These are phyloP conservation scores for Coemansia sp. DNA, from an alignment of 192 early-diverging fungal genomes.

Conservation along the genomic window DNA sequence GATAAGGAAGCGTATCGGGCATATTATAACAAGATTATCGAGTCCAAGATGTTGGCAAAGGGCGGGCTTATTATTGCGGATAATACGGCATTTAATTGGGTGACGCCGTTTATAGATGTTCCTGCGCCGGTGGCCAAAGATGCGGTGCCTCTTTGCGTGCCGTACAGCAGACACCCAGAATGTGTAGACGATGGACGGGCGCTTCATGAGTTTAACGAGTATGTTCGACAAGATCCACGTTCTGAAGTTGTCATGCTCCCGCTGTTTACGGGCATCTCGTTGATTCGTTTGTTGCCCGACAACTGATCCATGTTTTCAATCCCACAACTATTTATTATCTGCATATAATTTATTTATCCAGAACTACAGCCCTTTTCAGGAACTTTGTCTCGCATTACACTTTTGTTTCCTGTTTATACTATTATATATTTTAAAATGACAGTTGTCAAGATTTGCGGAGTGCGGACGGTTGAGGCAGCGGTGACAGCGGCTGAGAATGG, in stretches of 20 bases:
- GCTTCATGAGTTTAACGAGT: slow-evolving; percentile 62
- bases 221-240: slow-evolving; percentile 60
- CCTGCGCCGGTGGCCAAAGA: slow-evolving; percentile 13
- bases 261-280: slow-evolving; percentile 48
- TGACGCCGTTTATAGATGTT: slow-evolving; percentile 22
- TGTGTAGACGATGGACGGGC: neutral
- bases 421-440: slow-evolving; percentile 3
- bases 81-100: slow-evolving; percentile 52
- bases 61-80: slow-evolving; percentile 66
- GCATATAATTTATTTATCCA: neutral
- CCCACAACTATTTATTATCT: neutral
- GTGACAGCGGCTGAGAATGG: slow-evolving; percentile 70
- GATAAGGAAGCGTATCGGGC: slow-evolving; percentile 67
- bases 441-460: slow-evolving; percentile 92
- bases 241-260: slow-evolving; percentile 61
- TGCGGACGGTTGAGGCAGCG: slow-evolving; percentile 80
- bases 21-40: slow-evolving; percentile 64
- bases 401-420: neutral
- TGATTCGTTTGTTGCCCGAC: slow-evolving; percentile 1
- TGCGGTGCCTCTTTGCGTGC: slow-evolving; percentile 12
- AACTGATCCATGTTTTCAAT: neutral
- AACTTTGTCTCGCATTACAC: neutral
- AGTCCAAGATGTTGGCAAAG: slow-evolving; percentile 56
- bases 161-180: neutral
- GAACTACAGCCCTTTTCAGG: neutral